Percentiles rank a stretch among this genome's conserved stretches.
These are phyloP conservation scores for Epichloe gansuensis DNA, from an alignment of 2,329 filamentous ascomycete genomes.

Conservation along the genomic window DNA sequence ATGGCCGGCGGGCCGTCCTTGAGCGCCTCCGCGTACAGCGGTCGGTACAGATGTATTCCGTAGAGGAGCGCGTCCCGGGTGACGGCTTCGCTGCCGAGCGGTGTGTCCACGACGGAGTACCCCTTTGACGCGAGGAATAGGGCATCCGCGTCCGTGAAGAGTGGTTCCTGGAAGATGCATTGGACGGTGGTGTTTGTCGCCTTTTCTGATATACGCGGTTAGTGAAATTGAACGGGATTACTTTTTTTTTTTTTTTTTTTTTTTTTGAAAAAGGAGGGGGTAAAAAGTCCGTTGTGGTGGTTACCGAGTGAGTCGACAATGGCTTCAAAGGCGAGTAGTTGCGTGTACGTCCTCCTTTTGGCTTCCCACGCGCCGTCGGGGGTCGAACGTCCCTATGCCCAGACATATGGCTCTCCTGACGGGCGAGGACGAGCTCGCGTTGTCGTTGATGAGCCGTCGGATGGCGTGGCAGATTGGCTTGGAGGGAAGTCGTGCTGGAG, in stretches of 20 bases:
- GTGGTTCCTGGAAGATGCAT: constrained; percentile 42
- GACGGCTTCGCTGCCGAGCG: constrained; percentile 39
- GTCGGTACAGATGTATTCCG: constrained; percentile 47
- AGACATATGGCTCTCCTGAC: constrained; percentile 38
- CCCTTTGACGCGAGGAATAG: constrained; percentile 43
- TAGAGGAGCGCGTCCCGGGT: constrained; percentile 41
- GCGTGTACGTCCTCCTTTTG: constrained; percentile 34
- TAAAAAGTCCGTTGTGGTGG: not conserved
- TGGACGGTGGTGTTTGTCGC: constrained; percentile 19
- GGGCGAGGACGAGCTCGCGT: constrained; percentile 9
- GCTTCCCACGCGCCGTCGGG: constrained; percentile 32
- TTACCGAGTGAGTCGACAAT: constrained; percentile 34
- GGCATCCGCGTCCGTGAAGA: constrained; percentile 35
- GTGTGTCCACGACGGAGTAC: constrained; percentile 38
- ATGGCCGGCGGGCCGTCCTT: constrained; percentile 33
- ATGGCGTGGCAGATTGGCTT: constrained; percentile 20
- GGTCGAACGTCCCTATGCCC: constrained; percentile 43
- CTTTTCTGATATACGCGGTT: constrained; percentile 9
- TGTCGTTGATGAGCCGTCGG: constrained; percentile 18
- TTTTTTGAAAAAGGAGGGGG: too few species aligned
- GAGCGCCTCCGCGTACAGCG: constrained; percentile 41
- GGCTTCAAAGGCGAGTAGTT: constrained; percentile 39
- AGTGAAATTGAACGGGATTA: not conserved
- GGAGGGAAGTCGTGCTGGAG: constrained; percentile 17
- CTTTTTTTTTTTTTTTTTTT: not conserved